These are phyloP conservation scores for Nakaseomyces delphensis DNA, from an alignment of 1,139 yeast genomes.

Conservation along the genomic window DNA sequence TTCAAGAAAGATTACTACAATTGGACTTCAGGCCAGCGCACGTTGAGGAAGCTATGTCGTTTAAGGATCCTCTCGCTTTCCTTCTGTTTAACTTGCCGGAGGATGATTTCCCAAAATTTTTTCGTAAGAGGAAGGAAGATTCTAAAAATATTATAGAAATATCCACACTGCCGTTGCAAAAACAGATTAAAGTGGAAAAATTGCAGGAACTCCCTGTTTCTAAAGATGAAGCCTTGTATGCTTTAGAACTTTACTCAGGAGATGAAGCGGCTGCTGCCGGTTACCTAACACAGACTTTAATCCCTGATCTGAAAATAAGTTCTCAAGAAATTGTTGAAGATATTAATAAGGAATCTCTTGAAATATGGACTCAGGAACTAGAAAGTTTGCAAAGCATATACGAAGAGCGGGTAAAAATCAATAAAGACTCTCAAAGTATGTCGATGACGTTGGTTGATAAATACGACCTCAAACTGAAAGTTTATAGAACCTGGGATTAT, in stretches of 20 bases:
- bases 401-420: constrained; percentile 26
- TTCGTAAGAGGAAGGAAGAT: constrained; percentile 38
- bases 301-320: constrained; percentile 13
- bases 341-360: constrained; percentile 28
- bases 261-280: constrained; percentile 49
- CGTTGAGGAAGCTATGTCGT: constrained; percentile 59
- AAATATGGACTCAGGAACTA: constrained; percentile 70
- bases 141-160: constrained; percentile 41
- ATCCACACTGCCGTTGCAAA: constrained; percentile 30
- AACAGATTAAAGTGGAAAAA: constrained; percentile 43
- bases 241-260: constrained; percentile 37
- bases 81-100: constrained; percentile 83
- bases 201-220: constrained; percentile 50
- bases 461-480: constrained; percentile 37
- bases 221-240: constrained; percentile 48
- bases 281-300: constrained; percentile 36
- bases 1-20: constrained; percentile 22
- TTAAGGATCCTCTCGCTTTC: constrained; percentile 71
- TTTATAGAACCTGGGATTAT: constrained; percentile 46
- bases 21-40: constrained; percentile 69
- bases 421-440: constrained; percentile 10
- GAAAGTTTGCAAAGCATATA: constrained; percentile 56
- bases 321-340: constrained; percentile 10
- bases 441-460: constrained; percentile 8
- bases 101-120: constrained; percentile 68